A percentile compares a stretch with the other conserved stretches of the same genome.
These are phyloP conservation scores for Huiozyma sinensis DNA, from an alignment of 805 yeast genomes.

Conservation along the genomic window DNA sequence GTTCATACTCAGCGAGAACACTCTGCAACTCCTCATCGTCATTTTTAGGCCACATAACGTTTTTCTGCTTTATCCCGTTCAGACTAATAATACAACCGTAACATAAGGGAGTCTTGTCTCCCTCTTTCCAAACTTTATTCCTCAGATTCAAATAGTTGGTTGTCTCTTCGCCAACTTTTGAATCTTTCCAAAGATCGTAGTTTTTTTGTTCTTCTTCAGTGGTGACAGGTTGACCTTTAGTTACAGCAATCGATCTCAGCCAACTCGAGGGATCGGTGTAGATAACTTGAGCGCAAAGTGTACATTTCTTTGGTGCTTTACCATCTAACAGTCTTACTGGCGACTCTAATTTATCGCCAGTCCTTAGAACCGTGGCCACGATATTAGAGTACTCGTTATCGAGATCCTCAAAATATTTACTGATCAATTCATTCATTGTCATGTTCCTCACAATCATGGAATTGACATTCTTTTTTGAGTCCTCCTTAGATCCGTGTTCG, in stretches of 20 bases:
- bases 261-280: conserved; percentile 52
- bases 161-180: conserved; percentile 15
- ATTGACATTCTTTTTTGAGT: conserved; percentile 22
- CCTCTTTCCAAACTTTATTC: conserved; percentile 9
- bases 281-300: conserved; percentile 44
- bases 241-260: conserved; percentile 60
- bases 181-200: conserved; percentile 26
- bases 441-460: conserved; percentile 41
- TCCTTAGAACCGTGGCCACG: conserved; percentile 83
- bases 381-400: conserved; percentile 79
- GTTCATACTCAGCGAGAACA: conserved; percentile 38
- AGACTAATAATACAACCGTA: conserved; percentile 68
- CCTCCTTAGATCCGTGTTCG: conserved; percentile 19
- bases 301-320: conserved; percentile 31
- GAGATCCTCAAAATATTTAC: conserved; percentile 57
- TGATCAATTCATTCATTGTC: conserved; percentile 72
- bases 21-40: conserved; percentile 26
- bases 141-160: conserved; percentile 14
- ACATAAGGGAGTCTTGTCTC: conserved; percentile 37
- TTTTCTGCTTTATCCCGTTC: conserved; percentile 31
- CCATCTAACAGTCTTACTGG: conserved; percentile 25
- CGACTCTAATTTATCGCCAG: conserved; percentile 63
- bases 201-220: conserved; percentile 33
- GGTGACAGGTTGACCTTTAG: conserved; percentile 39
- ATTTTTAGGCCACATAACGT: conserved; percentile 32